Percentiles rank a stretch among this genome's conserved stretches.
Evolutionary conservation across 441 rosid genomes (phyloP).

Genomic region (Eutrema salsugineum): DNA sequence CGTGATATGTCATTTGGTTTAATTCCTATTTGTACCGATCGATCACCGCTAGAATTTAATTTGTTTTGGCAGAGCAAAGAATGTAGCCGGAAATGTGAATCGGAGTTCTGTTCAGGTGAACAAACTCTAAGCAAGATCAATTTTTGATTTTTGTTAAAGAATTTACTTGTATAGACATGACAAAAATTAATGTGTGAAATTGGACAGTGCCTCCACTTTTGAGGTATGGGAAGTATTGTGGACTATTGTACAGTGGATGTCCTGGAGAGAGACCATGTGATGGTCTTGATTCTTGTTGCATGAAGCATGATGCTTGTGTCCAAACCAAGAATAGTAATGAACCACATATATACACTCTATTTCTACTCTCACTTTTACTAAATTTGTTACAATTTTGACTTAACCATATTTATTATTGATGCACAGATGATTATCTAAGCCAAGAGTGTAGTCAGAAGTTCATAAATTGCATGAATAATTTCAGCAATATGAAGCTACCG

Average conservation of each 20-base stretch:
- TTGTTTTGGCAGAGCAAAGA: slow-evolving; percentile 53
- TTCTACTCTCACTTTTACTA: background rate
- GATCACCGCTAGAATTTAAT: background rate
- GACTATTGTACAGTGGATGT: slow-evolving; percentile 76
- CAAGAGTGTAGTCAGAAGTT: slow-evolving; percentile 82
- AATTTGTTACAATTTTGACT: background rate
- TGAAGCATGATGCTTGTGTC: slow-evolving; percentile 85
- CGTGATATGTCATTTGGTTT: background rate
- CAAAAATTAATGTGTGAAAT: background rate
- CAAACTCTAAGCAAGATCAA: background rate
- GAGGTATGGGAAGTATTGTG: slow-evolving; percentile 91
- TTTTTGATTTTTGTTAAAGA: background rate
- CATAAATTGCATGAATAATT: slow-evolving; percentile 61
- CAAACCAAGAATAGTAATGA: slow-evolving; percentile 63
- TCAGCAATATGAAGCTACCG: slow-evolving; percentile 41
- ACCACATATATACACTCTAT: background rate
- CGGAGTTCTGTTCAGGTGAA: slow-evolving; percentile 70
- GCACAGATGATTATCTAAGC: slow-evolving; percentile 80
- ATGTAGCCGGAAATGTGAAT: slow-evolving; percentile 86
- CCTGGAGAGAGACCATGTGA: slow-evolving; percentile 87
- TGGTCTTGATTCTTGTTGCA: slow-evolving; percentile 85
- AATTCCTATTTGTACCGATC: background rate
- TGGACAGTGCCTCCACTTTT: slow-evolving; percentile 67
- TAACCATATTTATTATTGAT: background rate
- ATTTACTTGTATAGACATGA: background rate